Evolutionary conservation across 1,284 basidiomycete species (phyloP), one percentile per base, ranked within the genome.

Genomic region (Bjerkandera adusta): DNA sequence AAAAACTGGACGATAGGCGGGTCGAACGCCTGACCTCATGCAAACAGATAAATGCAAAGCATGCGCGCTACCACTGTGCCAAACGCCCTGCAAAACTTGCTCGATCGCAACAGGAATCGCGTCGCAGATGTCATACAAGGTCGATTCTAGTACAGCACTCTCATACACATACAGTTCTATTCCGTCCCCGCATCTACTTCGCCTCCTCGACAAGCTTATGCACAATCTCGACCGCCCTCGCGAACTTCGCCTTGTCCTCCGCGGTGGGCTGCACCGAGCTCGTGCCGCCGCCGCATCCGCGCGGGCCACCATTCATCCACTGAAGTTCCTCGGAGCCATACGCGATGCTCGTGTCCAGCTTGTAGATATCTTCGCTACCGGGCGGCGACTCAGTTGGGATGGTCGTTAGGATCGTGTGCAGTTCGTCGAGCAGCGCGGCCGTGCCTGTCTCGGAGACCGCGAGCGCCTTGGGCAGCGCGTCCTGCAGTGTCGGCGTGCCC

Each of bases 281-380:
- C 20, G 47, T 53, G n/a, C 77, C 79, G 11, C 68, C 64, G 1
- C 73, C 69, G 60, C 83, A 85, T 1, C 82, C 85, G 30, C 66
- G 54, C 0, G 82, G 83, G 0, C 79, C 82, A 11, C 75, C 76
- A 58, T 86, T 86, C 48, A 54, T 58, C 84, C 84, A 86, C 60
- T 68, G 51, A 16, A 85, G 59, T 52, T 79, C 77, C 0, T 75
- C 76, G 45, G 73, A 76, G 7, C 73, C 75, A 67, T 75, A 85
- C 7, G 75, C 67, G 53, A 89, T 87, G 60, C 81, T 79, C 12
- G 73, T 84, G 59, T 88, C 73, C 52, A 79, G 48, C 0, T 80
- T 81, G 55, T 89, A 89, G 47, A 88, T 81, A 57, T 89, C 86
- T 56, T 83, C 63, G 46, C 73, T 77, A 1, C 81, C 83, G 0